Evolutionary conservation across 1,284 basidiomycete species (phyloP).

Genomic region (Gymnopus androsaceus): DNA sequence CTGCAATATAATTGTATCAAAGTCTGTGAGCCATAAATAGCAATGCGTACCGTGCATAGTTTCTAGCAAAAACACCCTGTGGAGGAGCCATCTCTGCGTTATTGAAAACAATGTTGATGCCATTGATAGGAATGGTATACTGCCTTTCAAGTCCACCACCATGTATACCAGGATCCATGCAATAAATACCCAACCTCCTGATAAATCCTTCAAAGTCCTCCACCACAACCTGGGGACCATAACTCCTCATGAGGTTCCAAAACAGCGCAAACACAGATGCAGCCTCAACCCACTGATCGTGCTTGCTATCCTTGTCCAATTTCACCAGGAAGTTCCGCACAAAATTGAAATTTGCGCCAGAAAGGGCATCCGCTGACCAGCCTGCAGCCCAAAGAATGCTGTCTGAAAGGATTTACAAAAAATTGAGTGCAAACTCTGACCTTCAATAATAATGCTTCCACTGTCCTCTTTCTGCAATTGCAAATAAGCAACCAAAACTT

Average conservation of each 20-base stretch:
- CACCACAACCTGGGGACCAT: background rate
- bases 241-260: background rate
- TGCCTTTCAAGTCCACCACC: background rate
- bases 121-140: background rate
- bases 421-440: too few species aligned
- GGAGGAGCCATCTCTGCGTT: background rate
- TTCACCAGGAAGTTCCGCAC: too few species aligned
- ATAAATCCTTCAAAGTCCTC: background rate
- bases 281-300: too few species aligned
- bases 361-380: too few species aligned
- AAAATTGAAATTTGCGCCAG: too few species aligned
- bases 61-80: background rate
- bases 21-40: too few species aligned
- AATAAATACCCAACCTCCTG: background rate
- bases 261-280: background rate
- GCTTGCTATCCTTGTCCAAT: too few species aligned
- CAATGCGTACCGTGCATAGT: background rate
- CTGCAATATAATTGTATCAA: background rate
- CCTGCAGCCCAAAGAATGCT: too few species aligned
- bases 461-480: too few species aligned
- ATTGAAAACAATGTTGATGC: background rate
- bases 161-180: background rate
- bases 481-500: too few species aligned
- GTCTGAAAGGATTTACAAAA: too few species aligned
- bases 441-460: too few species aligned